Evolutionary conservation across 768 basidiomycete species (phyloP).

Genomic region (Auriscalpium vulgare): DNA sequence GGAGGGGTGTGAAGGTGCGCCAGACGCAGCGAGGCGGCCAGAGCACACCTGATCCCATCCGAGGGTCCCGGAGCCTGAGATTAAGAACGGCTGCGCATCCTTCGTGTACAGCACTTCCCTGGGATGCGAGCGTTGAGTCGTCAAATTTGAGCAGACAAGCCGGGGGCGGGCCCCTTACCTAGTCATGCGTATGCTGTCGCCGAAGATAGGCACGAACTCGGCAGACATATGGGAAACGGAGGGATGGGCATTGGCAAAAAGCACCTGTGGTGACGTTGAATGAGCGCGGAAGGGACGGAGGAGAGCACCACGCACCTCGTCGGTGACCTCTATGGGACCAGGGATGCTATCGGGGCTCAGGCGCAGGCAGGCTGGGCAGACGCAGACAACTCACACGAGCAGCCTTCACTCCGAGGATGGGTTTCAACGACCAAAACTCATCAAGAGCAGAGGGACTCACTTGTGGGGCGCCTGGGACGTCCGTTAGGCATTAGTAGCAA

Average conservation of each 20-base stretch:
- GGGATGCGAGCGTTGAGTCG: slow-evolving; percentile 1
- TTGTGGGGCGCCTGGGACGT: slow-evolving; percentile 37
- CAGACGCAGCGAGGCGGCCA: background rate
- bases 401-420: background rate
- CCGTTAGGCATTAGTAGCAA: slow-evolving; percentile 3
- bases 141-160: slow-evolving; percentile 1
- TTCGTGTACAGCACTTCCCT: slow-evolving; percentile 76
- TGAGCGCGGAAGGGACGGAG: background rate
- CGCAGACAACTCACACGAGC: slow-evolving; percentile 19
- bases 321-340: slow-evolving; percentile 52
- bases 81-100: slow-evolving; percentile 82
- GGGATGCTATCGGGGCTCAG: slow-evolving; percentile 28
- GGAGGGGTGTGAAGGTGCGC: background rate
- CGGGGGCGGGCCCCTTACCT: slow-evolving; percentile 34
- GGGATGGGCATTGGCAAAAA: slow-evolving; percentile 90
- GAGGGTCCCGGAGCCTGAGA: slow-evolving; percentile 90
- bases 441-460: slow-evolving; percentile 26
- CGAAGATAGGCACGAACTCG: slow-evolving; percentile 83
- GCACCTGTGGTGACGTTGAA: slow-evolving; percentile 41
- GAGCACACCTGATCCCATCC: slow-evolving; percentile 86
- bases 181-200: slow-evolving; percentile 82
- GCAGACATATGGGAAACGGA: slow-evolving; percentile 83
- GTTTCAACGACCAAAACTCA: background rate
- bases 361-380: background rate
- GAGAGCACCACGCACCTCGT: slow-evolving; percentile 36